phyloP scores from a whole-genome alignment of 805 yeast species.

The Maudiozyma bulderi region DNA sequence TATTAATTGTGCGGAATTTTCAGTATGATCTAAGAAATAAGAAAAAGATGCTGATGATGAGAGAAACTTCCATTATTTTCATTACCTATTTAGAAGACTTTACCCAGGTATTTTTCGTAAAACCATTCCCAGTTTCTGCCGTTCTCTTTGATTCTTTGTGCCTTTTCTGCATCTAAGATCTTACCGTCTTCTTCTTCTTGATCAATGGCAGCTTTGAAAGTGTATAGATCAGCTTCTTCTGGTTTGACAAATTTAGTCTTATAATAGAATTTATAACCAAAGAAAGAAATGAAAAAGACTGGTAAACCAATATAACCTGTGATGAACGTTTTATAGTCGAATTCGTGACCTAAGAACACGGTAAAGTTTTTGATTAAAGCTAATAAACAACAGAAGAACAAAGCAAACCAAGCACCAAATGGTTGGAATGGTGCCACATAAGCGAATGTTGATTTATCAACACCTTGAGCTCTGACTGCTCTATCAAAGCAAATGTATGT shows the following conservation, averaged over 20 bases:
- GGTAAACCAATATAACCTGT: slow-evolving; percentile 67
- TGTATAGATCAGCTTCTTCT: slow-evolving; percentile 44
- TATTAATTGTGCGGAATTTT: too few species aligned
- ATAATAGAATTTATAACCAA: slow-evolving; percentile 51
- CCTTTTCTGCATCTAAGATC: slow-evolving; percentile 21
- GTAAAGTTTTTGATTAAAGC: slow-evolving; percentile 63
- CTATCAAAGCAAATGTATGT: slow-evolving; percentile 57
- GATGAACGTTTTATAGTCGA: slow-evolving; percentile 57
- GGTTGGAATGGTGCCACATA: slow-evolving; percentile 64
- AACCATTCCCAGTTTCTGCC: slow-evolving; percentile 36
- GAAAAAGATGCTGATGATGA: too few species aligned
- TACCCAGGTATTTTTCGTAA: slow-evolving; percentile 40
- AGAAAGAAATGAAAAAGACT: slow-evolving; percentile 42
- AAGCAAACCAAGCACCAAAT: slow-evolving; percentile 52
- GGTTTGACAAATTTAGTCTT: slow-evolving; percentile 43
- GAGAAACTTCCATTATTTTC: too few species aligned
- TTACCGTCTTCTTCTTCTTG: slow-evolving; percentile 28
- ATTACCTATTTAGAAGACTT: slow-evolving; percentile 32
- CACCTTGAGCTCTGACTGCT: slow-evolving; percentile 61
- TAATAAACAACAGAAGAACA: slow-evolving; percentile 44
- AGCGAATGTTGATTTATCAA: slow-evolving; percentile 44
- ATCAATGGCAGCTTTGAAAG: slow-evolving; percentile 22
- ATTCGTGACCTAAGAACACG: slow-evolving; percentile 52
- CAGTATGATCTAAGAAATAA: too few species aligned
- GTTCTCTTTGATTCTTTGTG: slow-evolving; percentile 20